phyloP scores from a whole-genome alignment of 768 basidiomycete genomes.

The Daedaleopsis sinensis region DNA sequence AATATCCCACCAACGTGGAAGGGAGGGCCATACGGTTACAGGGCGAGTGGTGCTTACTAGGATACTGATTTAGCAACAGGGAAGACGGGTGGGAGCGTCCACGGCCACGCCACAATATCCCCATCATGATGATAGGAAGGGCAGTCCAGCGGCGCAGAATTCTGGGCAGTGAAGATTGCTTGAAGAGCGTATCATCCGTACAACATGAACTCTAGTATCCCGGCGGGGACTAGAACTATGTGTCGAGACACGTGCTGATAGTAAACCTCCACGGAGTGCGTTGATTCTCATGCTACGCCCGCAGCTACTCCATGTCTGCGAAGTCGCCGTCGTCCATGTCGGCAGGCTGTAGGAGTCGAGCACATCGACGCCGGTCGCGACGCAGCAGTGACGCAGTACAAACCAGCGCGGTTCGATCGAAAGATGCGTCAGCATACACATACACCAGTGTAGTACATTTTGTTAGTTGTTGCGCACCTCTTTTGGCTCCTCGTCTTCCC shows the following conservation, averaged over 20 bases:
- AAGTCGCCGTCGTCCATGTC: slow-evolving; percentile 96
- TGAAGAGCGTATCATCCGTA: neutral
- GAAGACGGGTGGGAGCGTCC: neutral
- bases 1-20: no score
- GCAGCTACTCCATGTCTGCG: slow-evolving; percentile 61
- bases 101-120: no score
- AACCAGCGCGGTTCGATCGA: neutral
- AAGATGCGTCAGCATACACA: slow-evolving; percentile 4
- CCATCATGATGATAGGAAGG: neutral
- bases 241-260: neutral
- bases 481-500: slow-evolving; percentile 97
- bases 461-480: slow-evolving; percentile 53
- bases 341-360: slow-evolving; percentile 58
- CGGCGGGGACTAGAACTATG: neutral
- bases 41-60: no score
- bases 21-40: no score
- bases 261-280: neutral
- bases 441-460: neutral
- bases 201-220: neutral
- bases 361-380: neutral
- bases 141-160: neutral
- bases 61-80: no score
- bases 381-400: no score
- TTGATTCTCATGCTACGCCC: slow-evolving; percentile 4
- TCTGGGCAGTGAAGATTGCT: neutral